Conservation (phyloP, 495 filamentous ascomycete species). For the Cercophora newfieldiana region DNA sequence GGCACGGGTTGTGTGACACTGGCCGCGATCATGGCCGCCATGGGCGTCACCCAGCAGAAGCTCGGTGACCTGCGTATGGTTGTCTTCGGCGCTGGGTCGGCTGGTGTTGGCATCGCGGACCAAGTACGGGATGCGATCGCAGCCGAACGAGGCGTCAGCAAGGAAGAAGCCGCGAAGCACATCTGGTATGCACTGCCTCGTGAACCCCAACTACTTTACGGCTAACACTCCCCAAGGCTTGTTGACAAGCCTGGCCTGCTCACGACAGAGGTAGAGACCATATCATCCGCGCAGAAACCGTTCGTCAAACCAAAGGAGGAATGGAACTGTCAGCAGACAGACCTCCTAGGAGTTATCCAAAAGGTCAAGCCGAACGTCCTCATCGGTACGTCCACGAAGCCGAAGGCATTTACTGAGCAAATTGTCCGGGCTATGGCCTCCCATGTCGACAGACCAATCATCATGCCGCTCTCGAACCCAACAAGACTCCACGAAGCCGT, state of each 20-base stretch:
- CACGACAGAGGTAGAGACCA: slow-evolving; percentile 47
- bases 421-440: slow-evolving; percentile 77
- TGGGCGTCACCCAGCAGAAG: slow-evolving; percentile 67
- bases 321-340: slow-evolving; percentile 58
- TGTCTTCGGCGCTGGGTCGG: slow-evolving; percentile 80
- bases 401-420: slow-evolving; percentile 75
- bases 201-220: not conserved
- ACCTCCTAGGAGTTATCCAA: slow-evolving; percentile 67
- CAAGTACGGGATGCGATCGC: slow-evolving; percentile 79
- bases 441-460: slow-evolving; percentile 72
- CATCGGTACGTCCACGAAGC: slow-evolving; percentile 81
- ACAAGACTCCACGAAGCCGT: slow-evolving; percentile 81
- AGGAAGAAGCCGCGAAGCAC: slow-evolving; percentile 74
- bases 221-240: slow-evolving; percentile 53
- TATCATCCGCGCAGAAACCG: slow-evolving; percentile 64
- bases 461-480: slow-evolving; percentile 85
- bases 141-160: slow-evolving; percentile 63
- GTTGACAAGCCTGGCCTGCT: slow-evolving; percentile 84
- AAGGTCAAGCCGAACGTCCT: slow-evolving; percentile 77
- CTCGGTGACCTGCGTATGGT: slow-evolving; percentile 68
- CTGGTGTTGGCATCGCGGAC: slow-evolving; percentile 86
- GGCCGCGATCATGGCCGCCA: slow-evolving; percentile 72
- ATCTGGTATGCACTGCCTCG: slow-evolving; percentile 62
- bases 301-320: slow-evolving; percentile 67
- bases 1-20: slow-evolving; percentile 87